Evolutionary conservation across 495 filamentous ascomycete genomes (phyloP).

Genomic region (Copromyces sp.): DNA sequence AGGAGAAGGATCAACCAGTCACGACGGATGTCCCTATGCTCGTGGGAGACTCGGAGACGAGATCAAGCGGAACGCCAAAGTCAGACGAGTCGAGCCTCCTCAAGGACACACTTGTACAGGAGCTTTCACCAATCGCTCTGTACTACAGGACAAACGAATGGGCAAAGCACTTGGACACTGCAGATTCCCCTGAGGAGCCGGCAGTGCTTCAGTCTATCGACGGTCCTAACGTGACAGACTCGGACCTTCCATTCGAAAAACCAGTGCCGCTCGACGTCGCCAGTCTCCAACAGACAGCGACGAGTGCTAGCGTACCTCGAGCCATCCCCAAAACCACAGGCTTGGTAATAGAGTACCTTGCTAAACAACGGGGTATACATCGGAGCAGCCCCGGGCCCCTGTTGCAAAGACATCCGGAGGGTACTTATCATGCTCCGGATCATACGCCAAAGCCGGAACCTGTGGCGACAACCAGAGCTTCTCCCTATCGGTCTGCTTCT

Average conservation of each 20-base stretch:
- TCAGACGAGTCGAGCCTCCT: slow-evolving; percentile 39
- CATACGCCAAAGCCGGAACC: slow-evolving; percentile 5
- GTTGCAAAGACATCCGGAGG: slow-evolving; percentile 10
- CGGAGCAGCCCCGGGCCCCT: slow-evolving; percentile 16
- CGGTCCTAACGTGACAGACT: slow-evolving; percentile 9
- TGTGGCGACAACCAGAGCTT: background rate
- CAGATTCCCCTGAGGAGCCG: slow-evolving; percentile 59
- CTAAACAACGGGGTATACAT: slow-evolving; percentile 1
- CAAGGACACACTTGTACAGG: slow-evolving; percentile 40
- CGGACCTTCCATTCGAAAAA: slow-evolving; percentile 31
- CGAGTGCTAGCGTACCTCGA: slow-evolving; percentile 34
- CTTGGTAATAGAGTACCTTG: slow-evolving; percentile 17
- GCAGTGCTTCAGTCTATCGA: slow-evolving; percentile 44
- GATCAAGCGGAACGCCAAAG: background rate
- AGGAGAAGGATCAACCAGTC: background rate
- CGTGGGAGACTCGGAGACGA: background rate
- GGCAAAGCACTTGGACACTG: slow-evolving; percentile 78
- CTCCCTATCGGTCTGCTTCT: slow-evolving; percentile 13
- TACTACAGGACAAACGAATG: slow-evolving; percentile 92
- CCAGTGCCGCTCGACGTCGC: slow-evolving; percentile 54
- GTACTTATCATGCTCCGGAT: background rate
- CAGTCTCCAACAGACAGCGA: slow-evolving; percentile 60
- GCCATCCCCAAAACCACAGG: slow-evolving; percentile 25
- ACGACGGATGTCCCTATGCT: background rate
- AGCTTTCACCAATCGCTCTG: slow-evolving; percentile 61